Conservation (phyloP, 73 alveolate genomes). For the Tetrahymena borealis region DNA sequence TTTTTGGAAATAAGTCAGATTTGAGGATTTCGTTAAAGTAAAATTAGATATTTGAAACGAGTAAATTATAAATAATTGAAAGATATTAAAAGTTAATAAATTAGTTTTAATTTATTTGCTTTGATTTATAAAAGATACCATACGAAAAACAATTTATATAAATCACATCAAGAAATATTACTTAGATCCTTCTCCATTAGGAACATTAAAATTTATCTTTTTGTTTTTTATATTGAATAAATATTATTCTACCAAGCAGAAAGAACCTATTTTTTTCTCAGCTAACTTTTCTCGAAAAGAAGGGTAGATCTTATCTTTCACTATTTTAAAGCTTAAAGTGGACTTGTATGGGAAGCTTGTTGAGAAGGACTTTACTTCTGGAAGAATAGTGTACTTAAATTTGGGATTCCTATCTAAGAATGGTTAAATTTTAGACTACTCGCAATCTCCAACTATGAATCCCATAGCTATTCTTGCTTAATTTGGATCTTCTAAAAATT, state of each 20-base stretch:
- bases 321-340: not conserved
- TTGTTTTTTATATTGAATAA: not conserved
- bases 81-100: too few relatives aligned
- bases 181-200: not conserved
- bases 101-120: too few relatives aligned
- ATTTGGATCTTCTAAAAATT: not conserved
- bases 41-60: too few relatives aligned
- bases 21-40: too few relatives aligned
- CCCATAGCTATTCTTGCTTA: not conserved
- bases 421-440: not conserved
- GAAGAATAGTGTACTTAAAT: not conserved
- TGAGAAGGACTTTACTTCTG: not conserved
- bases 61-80: too few relatives aligned
- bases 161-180: not conserved
- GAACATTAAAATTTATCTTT: not conserved
- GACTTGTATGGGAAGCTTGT: not conserved
- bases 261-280: not conserved
- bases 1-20: too few relatives aligned
- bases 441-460: not conserved
- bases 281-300: not conserved
- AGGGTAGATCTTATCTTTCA: not conserved
- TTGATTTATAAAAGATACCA: too few relatives aligned
- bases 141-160: too few relatives aligned
- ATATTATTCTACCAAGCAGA: not conserved
- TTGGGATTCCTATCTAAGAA: not conserved